These are phyloP conservation scores for Alternaria rosae DNA, from an alignment of 2,329 filamentous ascomycete genomes.

Conservation along the genomic window DNA sequence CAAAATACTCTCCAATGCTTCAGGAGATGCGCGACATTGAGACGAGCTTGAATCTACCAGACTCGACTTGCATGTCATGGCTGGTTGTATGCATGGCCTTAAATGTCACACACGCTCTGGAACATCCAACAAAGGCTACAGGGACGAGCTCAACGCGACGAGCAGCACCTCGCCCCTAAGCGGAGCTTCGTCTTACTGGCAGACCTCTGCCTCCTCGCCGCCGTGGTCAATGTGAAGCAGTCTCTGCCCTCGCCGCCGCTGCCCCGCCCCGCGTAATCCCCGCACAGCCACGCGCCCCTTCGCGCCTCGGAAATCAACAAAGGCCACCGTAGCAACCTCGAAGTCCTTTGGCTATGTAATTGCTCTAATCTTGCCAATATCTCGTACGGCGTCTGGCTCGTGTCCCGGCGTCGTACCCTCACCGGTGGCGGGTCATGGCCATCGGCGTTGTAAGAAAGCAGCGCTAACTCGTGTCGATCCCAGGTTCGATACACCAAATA, in stretches of 20 bases:
- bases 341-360: conserved; percentile 1
- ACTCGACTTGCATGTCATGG: background rate
- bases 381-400: background rate
- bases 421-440: no score
- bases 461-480: background rate
- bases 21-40: background rate
- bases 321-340: background rate
- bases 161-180: background rate
- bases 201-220: background rate
- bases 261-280: background rate
- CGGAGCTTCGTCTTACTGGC: background rate
- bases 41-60: background rate
- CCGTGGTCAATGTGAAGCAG: background rate
- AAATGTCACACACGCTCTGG: background rate
- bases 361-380: background rate
- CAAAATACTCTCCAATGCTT: background rate
- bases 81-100: background rate
- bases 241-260: background rate
- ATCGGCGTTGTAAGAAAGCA: background rate
- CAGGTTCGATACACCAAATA: background rate
- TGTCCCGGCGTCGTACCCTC: background rate
- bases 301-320: background rate
- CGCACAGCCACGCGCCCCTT: background rate
- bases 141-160: background rate
- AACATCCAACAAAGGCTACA: background rate